Base-by-base conservation (phyloP, 306 rosid species). In the Fagus crenata region DNA sequence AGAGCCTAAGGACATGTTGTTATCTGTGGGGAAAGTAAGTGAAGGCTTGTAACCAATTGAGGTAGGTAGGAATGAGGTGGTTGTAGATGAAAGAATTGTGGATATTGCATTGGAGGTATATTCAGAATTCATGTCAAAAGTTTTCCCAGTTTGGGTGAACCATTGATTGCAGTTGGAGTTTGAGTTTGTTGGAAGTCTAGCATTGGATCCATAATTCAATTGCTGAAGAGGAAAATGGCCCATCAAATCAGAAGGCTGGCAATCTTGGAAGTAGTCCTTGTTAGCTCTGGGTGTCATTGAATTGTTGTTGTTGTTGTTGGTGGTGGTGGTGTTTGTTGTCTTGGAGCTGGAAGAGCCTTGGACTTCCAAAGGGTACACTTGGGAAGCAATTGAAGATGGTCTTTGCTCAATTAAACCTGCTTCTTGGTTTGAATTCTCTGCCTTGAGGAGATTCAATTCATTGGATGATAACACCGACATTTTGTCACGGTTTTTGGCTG, bases 31-130 rank as follows among this genome's bases (percentile, higher is more conserved):
- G 49, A 84, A 51, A 31, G 75, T 7, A 72, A 84, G 72, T 2
- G 87, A 72, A 49, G 87, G 84, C 73, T 87, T 87, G 75, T 83
- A 87, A 76, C 81, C 83, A 43, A 80, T 76, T n/a, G 86, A 71
- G 60, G 42, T 32, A 0, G 83, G 79, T 53, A 75, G 78, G 15
- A 74, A 86, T 56, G 89, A 83, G 64, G 33, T 68, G 49, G 79
- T 77, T 69, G 86, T 2, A 42, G 84, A 75, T 67, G 89, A 81
- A 71, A 87, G 72, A 60, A 80, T 73, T 6, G 64, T 41, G 14
- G 90, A 81, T 81, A 78, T 76, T 36, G 73, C 60, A 49, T 68
- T 81, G 74, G 85, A 78, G 75, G 67, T 37, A 32, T 75, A 88
- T 32, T 83, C 91, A 18, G 81, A 69, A 67, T 85, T 87, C 67